Evolutionary conservation across 108 stramenopile species (phyloP), one percentile per base, ranked within the genome.

Genomic region (Stephanodiscus minutulus): DNA sequence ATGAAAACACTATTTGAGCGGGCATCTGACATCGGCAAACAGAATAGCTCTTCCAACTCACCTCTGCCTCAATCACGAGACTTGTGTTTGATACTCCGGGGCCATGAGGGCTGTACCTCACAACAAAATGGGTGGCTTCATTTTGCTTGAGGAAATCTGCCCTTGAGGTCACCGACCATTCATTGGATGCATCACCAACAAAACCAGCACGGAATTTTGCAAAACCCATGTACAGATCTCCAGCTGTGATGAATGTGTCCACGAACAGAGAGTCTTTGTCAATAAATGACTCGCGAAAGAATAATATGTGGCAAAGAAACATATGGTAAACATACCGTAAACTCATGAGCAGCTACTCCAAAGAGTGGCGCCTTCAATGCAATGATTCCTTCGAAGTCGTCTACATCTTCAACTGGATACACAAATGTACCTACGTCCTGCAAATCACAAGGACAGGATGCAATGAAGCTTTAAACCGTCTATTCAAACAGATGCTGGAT

Each of bases 221-320:
- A 80, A 86, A 94, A 15, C 93, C 93, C 90, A 94, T 94, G 88
- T 85, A 94, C 2, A 70, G 76, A 66, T 93, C 91, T 85, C 66
- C 0, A 76, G 36, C 76, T 76, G 12, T 12, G 10, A 20, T 20
- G 37, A 31, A 49, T 46, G 53, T 37, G 52, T 0, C 15, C 36
- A 54, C 33, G n/a, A 25, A n/a, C 22, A 28, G 31, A 22, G 54
- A 17, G 15, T 22, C 2, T 28, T 35, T 10, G 15, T 64, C n/a
- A 64, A 39, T 35, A 37, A 41, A 1, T n/a, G n/a, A 35, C 21
- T 0, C 15, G n/a, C n/a, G n/a, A 54, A 13, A 31, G 13, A 2
- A 31, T 11, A 36, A 58, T 21, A 33, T 58, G 29, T 43, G 36
- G 37, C 48, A 12, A n/a, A 29, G 31, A 20, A 28, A 21, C 58